Evolutionary conservation across 257 asterid genomes (phyloP).

Genomic region (Thymus mandschuricus): DNA sequence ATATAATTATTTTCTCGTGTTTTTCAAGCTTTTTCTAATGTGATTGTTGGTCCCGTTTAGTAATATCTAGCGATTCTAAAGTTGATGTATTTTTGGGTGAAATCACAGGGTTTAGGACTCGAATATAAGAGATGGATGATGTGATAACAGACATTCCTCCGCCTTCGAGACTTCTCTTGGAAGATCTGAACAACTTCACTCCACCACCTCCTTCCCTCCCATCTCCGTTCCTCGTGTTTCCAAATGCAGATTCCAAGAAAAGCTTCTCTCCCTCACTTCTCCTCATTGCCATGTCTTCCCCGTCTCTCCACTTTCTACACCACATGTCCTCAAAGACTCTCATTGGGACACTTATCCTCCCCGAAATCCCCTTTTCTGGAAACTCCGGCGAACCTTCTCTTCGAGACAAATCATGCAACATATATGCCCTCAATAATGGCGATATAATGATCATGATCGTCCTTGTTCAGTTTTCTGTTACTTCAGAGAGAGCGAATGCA

Average conservation of each 20-base stretch:
- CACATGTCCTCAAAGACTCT: constrained; percentile 67
- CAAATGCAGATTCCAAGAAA: constrained; percentile 49
- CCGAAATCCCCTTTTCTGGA: constrained; percentile 78
- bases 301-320: constrained; percentile 71
- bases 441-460: constrained; percentile 56
- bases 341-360: constrained; percentile 72
- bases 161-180: constrained; percentile 87
- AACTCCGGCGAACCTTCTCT: constrained; percentile 68
- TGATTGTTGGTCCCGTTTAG: constrained; percentile 5
- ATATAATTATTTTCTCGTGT: not conserved
- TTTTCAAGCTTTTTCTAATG: not conserved
- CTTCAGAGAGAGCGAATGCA: constrained; percentile 79
- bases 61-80: constrained; percentile 17
- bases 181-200: constrained; percentile 90
- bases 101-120: constrained; percentile 39
- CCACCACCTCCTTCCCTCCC: constrained; percentile 81
- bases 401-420: constrained; percentile 80
- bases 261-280: constrained; percentile 71
- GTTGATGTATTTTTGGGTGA: constrained; percentile 26
- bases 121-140: constrained; percentile 72
- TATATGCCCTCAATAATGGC: constrained; percentile 59
- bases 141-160: constrained; percentile 91
- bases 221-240: constrained; percentile 68
- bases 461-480: constrained; percentile 68
- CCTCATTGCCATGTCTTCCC: constrained; percentile 75